Percentiles rank a stretch among this genome's conserved stretches.
These are phyloP conservation scores for Argentina anserina DNA, from an alignment of 306 rosid genomes.

Conservation along the genomic window DNA sequence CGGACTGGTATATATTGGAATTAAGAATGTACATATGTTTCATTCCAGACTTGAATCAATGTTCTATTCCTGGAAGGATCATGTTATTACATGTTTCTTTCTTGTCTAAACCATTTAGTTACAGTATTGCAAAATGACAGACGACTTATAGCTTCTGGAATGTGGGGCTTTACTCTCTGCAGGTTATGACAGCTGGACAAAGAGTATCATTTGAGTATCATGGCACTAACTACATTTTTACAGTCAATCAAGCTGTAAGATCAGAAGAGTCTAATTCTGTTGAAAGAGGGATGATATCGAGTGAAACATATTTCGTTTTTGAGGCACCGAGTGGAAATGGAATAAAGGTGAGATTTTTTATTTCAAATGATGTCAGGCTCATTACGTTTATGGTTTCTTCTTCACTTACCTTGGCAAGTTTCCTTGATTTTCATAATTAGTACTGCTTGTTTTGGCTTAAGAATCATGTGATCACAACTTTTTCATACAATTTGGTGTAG, in stretches of 20 bases:
- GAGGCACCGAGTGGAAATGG: slow-evolving; percentile 83
- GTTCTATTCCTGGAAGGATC: not conserved
- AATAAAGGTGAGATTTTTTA: slow-evolving; percentile 56
- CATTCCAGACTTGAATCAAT: not conserved
- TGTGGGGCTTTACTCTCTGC: slow-evolving; percentile 24
- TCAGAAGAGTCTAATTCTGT: slow-evolving; percentile 50
- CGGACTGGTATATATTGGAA: not conserved
- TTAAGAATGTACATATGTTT: not conserved
- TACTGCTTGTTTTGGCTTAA: not conserved
- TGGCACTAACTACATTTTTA: slow-evolving; percentile 75
- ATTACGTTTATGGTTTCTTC: not conserved
- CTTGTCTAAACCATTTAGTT: not conserved
- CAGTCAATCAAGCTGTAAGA: slow-evolving; percentile 66
- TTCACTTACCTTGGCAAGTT: not conserved
- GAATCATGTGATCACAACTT: not conserved
- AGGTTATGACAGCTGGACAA: slow-evolving; percentile 94
- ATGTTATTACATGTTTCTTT: not conserved
- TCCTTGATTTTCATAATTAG: not conserved
- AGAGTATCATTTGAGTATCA: slow-evolving; percentile 77
- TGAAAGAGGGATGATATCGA: slow-evolving; percentile 85
- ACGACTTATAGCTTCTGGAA: not conserved
- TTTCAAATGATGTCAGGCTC: not conserved
- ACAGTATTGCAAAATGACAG: not conserved
- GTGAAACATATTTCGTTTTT: slow-evolving; percentile 78
- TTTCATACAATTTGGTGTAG: slow-evolving; percentile 15